phyloP scores from a whole-genome alignment of 305 asterid genomes.

The Solanum chacoense region DNA sequence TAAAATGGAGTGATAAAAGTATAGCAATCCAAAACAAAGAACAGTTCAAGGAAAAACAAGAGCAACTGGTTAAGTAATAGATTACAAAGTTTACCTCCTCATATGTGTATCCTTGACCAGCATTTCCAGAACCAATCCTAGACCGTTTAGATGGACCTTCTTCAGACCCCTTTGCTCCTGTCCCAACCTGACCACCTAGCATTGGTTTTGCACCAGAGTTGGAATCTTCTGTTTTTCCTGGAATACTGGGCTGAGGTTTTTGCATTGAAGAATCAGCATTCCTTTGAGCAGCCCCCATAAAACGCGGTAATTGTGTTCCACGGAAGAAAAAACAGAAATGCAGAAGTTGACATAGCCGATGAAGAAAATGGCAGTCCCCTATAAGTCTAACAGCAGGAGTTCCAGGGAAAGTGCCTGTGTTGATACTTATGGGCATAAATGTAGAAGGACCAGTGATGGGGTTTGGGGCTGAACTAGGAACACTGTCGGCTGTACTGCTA shows the following conservation, averaged over 20 bases:
- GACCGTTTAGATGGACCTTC: conserved; percentile 85
- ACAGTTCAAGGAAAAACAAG: not conserved
- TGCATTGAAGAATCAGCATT: conserved; percentile 67
- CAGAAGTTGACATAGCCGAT: conserved; percentile 86
- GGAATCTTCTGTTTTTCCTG: conserved; percentile 65
- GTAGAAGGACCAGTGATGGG: conserved; percentile 82
- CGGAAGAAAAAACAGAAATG: conserved; percentile 94
- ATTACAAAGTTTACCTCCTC: conserved; percentile 57
- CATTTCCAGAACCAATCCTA: conserved; percentile 95
- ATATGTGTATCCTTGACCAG: conserved; percentile 98
- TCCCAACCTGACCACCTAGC: conserved; percentile 43
- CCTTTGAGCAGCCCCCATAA: conserved; percentile 64
- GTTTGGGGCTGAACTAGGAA: conserved; percentile 75
- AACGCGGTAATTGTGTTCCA: conserved; percentile 75
- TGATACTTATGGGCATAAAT: conserved; percentile 91
- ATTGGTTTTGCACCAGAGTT: conserved; percentile 56
- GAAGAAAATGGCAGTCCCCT: conserved; percentile 98
- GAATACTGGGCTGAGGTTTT: conserved; percentile 53
- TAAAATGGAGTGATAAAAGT: not conserved
- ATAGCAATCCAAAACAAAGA: not conserved
- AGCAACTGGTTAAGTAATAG: not conserved
- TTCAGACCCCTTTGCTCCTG: conserved; percentile 71
- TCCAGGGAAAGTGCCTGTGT: conserved; percentile 99
- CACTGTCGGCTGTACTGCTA: conserved; percentile 73
- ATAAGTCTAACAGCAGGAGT: conserved; percentile 98